phyloP scores from a whole-genome alignment of 2,329 filamentous ascomycete genomes.

The Sporothrix mexicana region DNA sequence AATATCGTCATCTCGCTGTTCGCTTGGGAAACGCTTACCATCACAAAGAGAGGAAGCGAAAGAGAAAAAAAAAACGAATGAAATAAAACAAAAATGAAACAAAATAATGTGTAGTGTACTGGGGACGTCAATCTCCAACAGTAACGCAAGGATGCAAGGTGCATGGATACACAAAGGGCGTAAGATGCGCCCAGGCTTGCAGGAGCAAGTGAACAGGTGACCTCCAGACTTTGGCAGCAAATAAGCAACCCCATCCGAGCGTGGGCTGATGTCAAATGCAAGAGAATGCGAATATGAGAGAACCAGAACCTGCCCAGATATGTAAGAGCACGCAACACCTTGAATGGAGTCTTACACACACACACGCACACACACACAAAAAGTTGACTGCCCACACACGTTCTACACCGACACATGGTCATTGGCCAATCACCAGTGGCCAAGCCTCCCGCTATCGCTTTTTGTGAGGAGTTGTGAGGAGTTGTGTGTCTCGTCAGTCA shows the following conservation, averaged over 20 bases:
- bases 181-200: constrained; percentile 6
- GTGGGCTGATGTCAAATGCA: constrained; percentile 2
- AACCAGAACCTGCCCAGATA: background rate
- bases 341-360: background rate
- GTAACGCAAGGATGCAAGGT: background rate
- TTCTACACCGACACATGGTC: constrained; percentile 28
- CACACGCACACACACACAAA: background rate
- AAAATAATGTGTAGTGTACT: too few species aligned
- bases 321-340: background rate
- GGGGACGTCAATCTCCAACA: background rate
- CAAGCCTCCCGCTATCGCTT: constrained; percentile 6
- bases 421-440: constrained; percentile 28
- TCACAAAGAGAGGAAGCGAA: background rate
- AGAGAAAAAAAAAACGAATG: background rate
- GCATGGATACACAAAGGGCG: background rate
- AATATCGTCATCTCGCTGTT: constrained; percentile 5
- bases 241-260: constrained; percentile 9
- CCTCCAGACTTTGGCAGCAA: background rate
- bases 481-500: background rate
- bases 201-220: constrained; percentile 20
- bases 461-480: too few species aligned
- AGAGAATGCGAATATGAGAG: background rate
- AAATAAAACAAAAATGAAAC: background rate
- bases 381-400: constrained; percentile 4
- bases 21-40: background rate